phyloP scores from a whole-genome alignment of 2,329 filamentous ascomycete species.

The Escovopsis sp. region DNA sequence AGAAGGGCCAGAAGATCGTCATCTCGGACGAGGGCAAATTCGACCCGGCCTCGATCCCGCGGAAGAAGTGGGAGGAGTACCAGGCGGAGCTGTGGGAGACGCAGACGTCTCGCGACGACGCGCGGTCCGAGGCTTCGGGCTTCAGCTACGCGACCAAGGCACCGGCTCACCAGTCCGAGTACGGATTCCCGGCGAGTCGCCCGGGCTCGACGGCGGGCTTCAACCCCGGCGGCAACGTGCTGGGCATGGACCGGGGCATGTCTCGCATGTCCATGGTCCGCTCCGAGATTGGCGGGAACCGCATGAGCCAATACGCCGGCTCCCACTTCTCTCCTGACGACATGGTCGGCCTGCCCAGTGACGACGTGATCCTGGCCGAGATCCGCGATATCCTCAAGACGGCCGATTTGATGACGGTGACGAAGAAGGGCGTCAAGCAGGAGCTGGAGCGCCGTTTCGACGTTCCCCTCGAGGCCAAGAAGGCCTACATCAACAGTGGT shows the following conservation, averaged over 20 bases:
- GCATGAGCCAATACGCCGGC: slow-evolving; percentile 45
- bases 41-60: slow-evolving; percentile 78
- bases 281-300: slow-evolving; percentile 47
- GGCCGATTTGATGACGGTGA: slow-evolving; percentile 92
- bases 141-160: slow-evolving; percentile 88
- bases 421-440: slow-evolving; percentile 93
- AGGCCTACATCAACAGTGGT: slow-evolving; percentile 89
- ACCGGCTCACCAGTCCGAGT: slow-evolving; percentile 50
- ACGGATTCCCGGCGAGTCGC: slow-evolving; percentile 44
- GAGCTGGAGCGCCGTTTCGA: slow-evolving; percentile 87
- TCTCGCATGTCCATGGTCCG: slow-evolving; percentile 70
- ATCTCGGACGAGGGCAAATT: slow-evolving; percentile 97
- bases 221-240: slow-evolving; percentile 30
- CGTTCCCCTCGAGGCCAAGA: slow-evolving; percentile 70
- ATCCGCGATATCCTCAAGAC: slow-evolving; percentile 86
- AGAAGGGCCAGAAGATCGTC: slow-evolving; percentile 81
- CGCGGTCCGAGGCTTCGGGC: slow-evolving; percentile 77
- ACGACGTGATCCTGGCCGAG: slow-evolving; percentile 82
- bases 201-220: slow-evolving; percentile 39
- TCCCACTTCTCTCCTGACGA: slow-evolving; percentile 48
- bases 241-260: slow-evolving; percentile 34
- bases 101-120: slow-evolving; percentile 68
- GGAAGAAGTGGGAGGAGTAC: slow-evolving; percentile 99
- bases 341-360: slow-evolving; percentile 61
- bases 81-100: slow-evolving; percentile 96